These are phyloP conservation scores for Wallacemonas collosoma DNA, from an alignment of 208 protist species.

Conservation along the genomic window DNA sequence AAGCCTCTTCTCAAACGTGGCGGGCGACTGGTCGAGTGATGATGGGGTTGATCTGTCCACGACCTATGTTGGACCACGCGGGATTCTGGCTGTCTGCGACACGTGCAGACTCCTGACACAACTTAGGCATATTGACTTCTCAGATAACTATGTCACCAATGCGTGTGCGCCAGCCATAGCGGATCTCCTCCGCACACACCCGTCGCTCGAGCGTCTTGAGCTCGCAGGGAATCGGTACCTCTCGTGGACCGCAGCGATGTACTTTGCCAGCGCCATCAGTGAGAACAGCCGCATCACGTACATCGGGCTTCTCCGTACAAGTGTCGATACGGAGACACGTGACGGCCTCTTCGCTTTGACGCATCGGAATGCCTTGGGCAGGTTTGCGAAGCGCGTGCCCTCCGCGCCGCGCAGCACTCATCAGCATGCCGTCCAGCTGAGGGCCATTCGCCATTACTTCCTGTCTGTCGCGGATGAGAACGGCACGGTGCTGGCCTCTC, in stretches of 20 bases:
- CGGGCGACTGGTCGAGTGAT: constrained; percentile 48
- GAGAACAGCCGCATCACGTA: constrained; percentile 58
- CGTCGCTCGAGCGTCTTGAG: constrained; percentile 54
- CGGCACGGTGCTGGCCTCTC: constrained; percentile 27
- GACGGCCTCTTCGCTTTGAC: constrained; percentile 58
- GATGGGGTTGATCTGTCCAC: constrained; percentile 51
- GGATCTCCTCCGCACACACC: constrained; percentile 62
- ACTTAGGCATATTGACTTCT: constrained; percentile 44
- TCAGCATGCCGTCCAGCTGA: constrained; percentile 60
- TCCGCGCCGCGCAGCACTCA: constrained; percentile 47
- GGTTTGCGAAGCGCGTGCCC: constrained; percentile 24
- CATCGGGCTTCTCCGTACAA: constrained; percentile 45
- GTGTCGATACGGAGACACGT: constrained; percentile 30
- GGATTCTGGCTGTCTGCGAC: constrained; percentile 46
- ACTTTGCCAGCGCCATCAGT: constrained; percentile 51
- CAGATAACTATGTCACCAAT: constrained; percentile 78
- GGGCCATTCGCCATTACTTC: constrained; percentile 71
- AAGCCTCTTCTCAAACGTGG: constrained; percentile 42
- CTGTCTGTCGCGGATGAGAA: constrained; percentile 19
- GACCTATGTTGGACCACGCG: constrained; percentile 72
- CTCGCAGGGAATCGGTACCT: constrained; percentile 65
- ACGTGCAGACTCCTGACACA: constrained; percentile 60
- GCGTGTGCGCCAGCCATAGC: constrained; percentile 59
- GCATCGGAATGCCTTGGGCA: constrained; percentile 52
- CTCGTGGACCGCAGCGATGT: constrained; percentile 83